Base-by-base conservation (phyloP, 108 stramenopile genomes). In the Mediolabrus comicus region DNA sequence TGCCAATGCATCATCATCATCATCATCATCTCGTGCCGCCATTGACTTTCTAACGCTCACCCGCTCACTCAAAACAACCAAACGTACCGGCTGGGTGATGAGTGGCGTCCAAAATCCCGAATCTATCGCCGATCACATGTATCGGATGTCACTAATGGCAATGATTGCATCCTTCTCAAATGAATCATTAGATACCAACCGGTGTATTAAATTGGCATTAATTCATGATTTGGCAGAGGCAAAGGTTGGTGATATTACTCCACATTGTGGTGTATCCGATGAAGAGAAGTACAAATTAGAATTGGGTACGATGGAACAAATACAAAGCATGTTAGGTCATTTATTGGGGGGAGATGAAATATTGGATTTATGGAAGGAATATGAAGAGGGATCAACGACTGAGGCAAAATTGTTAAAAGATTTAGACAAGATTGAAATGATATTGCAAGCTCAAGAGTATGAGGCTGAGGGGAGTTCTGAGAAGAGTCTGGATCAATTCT, bases 361-460 rank as follows among this genome's bases (percentile, higher is more conserved):
- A 4, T 43, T 86, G 19, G 65, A 59, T 12, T 74, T 91, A 55
- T 94, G 90, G 90, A 81, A 84, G 60, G 93, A 94, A 65, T 94
- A 94, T 59, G 93, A 94, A 73, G 80, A 65, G 32, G 86, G 87
- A 3, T 27, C 26, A 8, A 85, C 87, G 0, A 31, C 61, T 34
- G 91, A 95, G 65, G 80, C 91, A 7, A 65, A 56, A 33, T 61
- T 87, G 8, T 74, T 84, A 36, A 92, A 92, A 65, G 91, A 95
- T 64, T 79, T 95, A 60, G 94, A 95, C 65, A 90, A 90, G 52
- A 79, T 90, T 58, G 94, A 95, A 77, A 95, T 95, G 91, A 84
- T 90, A 38, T 65, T 95, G 63, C 89, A 90, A 59, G 94, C 94
- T 13, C 67, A 83, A 31, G 91, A 90, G 67, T 95, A 95, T 62